These are phyloP conservation scores for Pythium aquatile DNA, from an alignment of 352 stramenopile species.

Conservation along the genomic window DNA sequence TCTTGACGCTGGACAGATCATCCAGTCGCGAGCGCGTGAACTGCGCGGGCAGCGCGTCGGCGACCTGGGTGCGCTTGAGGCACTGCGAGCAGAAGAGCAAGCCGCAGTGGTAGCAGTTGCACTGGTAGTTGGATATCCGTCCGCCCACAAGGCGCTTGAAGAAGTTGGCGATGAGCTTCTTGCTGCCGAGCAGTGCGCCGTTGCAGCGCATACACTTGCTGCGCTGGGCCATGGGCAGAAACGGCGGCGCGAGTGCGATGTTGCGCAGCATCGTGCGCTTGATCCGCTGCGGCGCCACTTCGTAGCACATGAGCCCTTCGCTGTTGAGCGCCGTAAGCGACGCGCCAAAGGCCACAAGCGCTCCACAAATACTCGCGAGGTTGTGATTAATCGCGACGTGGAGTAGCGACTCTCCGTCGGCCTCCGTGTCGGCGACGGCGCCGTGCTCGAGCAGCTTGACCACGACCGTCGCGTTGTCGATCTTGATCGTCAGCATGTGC, in stretches of 20 bases:
- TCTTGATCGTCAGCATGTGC: constrained; percentile 77
- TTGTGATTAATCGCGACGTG: constrained; percentile 54
- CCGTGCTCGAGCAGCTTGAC: constrained; percentile 66
- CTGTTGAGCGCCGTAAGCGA: constrained; percentile 62
- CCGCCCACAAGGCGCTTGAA: constrained; percentile 54
- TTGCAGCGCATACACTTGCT: constrained; percentile 79
- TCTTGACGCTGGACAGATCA: constrained; percentile 52
- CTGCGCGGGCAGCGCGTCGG: constrained; percentile 38
- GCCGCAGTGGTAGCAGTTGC: constrained; percentile 84
- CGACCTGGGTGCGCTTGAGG: constrained; percentile 44
- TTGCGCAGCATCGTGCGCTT: constrained; percentile 71
- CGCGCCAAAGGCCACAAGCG: constrained; percentile 61
- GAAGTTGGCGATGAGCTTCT: constrained; percentile 53
- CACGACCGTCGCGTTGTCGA: constrained; percentile 65
- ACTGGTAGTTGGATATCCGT: constrained; percentile 44
- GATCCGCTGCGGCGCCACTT: constrained; percentile 61
- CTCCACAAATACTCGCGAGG: constrained; percentile 50
- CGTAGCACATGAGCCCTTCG: constrained; percentile 75
- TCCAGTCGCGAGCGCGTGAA: constrained; percentile 62
- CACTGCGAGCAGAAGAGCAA: constrained; percentile 73
- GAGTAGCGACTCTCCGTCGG: constrained; percentile 59
- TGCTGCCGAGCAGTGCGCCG: constrained; percentile 41
- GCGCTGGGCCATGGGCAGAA: constrained; percentile 47
- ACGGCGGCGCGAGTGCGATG: constrained; percentile 49
- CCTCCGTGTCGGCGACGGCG: constrained; percentile 56